phyloP scores from a whole-genome alignment of 208 protist species.

The Leptomonas seymouri region DNA sequence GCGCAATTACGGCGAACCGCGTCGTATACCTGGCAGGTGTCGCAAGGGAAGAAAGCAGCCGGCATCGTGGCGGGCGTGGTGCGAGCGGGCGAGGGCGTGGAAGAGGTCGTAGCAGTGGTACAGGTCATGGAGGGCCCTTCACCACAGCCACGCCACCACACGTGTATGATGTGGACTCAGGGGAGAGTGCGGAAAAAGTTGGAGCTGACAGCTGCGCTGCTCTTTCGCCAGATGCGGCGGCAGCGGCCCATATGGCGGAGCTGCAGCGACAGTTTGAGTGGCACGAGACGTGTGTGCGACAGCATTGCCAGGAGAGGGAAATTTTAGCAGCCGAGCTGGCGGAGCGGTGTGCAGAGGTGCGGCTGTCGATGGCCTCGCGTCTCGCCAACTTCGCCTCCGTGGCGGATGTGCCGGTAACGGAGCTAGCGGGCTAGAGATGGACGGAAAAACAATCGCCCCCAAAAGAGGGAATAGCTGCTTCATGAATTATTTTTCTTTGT shows the following conservation, averaged over 20 bases:
- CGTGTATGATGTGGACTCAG: slow-evolving; percentile 12
- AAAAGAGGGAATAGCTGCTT: neutral
- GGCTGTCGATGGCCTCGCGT: slow-evolving; percentile 35
- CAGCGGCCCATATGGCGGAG: slow-evolving; percentile 1
- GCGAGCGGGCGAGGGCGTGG: neutral
- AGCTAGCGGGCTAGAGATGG: slow-evolving; percentile 16
- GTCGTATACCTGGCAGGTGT: slow-evolving; percentile 11
- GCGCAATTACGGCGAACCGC: slow-evolving; percentile 37
- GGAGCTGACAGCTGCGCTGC: neutral
- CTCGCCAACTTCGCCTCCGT: slow-evolving; percentile 36
- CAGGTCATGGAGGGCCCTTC: neutral
- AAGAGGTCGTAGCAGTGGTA: slow-evolving; percentile 6
- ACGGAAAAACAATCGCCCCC: neutral
- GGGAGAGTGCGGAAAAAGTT: neutral
- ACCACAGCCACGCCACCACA: neutral
- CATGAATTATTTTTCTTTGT: neutral
- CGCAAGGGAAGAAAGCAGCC: neutral
- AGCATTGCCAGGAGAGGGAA: slow-evolving; percentile 40
- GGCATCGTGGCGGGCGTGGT: neutral
- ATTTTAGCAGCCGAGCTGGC: slow-evolving; percentile 34
- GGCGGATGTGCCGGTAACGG: slow-evolving; percentile 23
- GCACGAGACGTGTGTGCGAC: slow-evolving; percentile 34
- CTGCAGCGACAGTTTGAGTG: slow-evolving; percentile 28
- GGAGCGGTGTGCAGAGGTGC: slow-evolving; percentile 38
- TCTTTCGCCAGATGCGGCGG: neutral